These are phyloP conservation scores for Neurospora sp. DNA, from an alignment of 495 filamentous ascomycete genomes.

Conservation along the genomic window DNA sequence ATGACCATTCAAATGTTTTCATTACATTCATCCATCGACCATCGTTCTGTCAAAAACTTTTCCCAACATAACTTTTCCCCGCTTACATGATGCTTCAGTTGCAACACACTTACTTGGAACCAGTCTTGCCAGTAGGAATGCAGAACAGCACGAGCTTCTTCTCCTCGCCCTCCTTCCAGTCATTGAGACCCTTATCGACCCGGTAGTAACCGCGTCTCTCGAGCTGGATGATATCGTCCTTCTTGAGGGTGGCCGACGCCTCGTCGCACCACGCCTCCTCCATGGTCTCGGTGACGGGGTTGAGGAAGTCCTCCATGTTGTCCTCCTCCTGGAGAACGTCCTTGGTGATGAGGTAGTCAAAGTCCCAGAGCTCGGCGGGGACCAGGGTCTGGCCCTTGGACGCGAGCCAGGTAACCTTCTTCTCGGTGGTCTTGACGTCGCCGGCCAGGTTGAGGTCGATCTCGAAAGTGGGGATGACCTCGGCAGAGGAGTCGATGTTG, in stretches of 20 bases:
- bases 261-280: conserved; percentile 69
- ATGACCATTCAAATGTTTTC: neutral
- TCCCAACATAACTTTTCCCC: neutral
- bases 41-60: neutral
- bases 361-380: conserved; percentile 77
- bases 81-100: neutral
- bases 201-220: conserved; percentile 89
- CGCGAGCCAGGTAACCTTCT: conserved; percentile 90
- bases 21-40: neutral
- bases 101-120: conserved; percentile 12
- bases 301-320: conserved; percentile 69
- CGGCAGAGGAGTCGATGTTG: conserved; percentile 40
- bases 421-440: conserved; percentile 87
- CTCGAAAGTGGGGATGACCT: conserved; percentile 55
- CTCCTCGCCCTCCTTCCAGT: conserved; percentile 34
- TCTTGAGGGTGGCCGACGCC: conserved; percentile 64
- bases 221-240: conserved; percentile 85
- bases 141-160: conserved; percentile 64
- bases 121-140: conserved; percentile 53
- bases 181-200: conserved; percentile 48
- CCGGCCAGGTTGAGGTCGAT: conserved; percentile 77
- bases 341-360: conserved; percentile 88
- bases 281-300: conserved; percentile 61
- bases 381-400: conserved; percentile 63
- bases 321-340: conserved; percentile 80